Evolutionary conservation across 345 rosid species (phyloP).

Genomic region (Camelina hispida): DNA sequence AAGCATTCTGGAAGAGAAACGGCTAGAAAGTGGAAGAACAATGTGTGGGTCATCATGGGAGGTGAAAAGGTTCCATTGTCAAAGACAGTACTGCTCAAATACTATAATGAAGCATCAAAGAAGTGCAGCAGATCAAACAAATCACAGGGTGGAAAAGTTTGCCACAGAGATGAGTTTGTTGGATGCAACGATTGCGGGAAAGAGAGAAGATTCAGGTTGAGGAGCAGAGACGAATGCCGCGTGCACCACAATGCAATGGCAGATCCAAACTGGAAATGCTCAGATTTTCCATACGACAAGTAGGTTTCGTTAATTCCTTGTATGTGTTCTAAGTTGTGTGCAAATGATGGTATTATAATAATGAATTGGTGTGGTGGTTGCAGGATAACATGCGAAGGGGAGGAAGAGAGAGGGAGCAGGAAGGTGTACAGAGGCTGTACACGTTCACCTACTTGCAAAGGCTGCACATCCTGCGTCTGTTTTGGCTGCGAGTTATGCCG

Average conservation of each 20-base stretch:
- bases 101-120: slow-evolving; percentile 79
- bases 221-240: slow-evolving; percentile 92
- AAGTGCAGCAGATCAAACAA: slow-evolving; percentile 66
- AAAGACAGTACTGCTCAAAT: slow-evolving; percentile 88
- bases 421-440: slow-evolving; percentile 92
- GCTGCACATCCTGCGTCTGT: slow-evolving; percentile 98
- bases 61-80: slow-evolving; percentile 95
- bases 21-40: slow-evolving; percentile 98
- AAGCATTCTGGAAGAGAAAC: slow-evolving; percentile 99
- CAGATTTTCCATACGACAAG: slow-evolving; percentile 90
- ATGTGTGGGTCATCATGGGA: slow-evolving; percentile 88
- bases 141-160: slow-evolving; percentile 69
- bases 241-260: slow-evolving; percentile 90
- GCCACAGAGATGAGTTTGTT: slow-evolving; percentile 94
- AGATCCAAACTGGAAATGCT: slow-evolving; percentile 87
- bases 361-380: slow-evolving; percentile 29
- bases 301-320: slow-evolving; percentile 40
- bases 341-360: neutral
- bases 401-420: slow-evolving; percentile 84
- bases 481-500: slow-evolving; percentile 97
- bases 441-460: slow-evolving; percentile 90
- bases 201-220: slow-evolving; percentile 89
- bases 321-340: neutral
- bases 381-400: slow-evolving; percentile 85
- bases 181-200: slow-evolving; percentile 76